Percentiles rank a stretch among this genome's conserved stretches.
Evolutionary conservation across 2,329 filamentous ascomycete genomes (phyloP).

Genomic region (Pseudogymnoascus sp.): DNA sequence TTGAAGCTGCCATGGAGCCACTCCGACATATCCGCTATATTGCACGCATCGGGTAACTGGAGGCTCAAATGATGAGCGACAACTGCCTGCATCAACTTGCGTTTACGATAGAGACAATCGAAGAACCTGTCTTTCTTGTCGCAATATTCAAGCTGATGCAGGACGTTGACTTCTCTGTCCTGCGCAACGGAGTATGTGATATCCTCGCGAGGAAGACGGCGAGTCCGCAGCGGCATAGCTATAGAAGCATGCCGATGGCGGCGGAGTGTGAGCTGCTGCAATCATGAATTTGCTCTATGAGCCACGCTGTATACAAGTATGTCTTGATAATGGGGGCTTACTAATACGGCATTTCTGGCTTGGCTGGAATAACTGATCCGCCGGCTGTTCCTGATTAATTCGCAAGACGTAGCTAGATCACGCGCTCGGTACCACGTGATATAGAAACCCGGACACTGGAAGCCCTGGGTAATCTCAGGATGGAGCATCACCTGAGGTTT

Average conservation of each 20-base stretch:
- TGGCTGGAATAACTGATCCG: too few species aligned
- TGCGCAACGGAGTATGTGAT: constrained; percentile 10
- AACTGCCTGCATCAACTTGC: constrained; percentile 22
- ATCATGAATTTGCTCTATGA: background rate
- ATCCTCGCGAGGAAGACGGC: constrained; percentile 12
- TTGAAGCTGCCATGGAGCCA: constrained; percentile 33
- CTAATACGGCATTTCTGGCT: background rate
- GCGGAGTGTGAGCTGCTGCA: background rate
- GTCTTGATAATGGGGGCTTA: background rate
- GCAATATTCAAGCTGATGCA: constrained; percentile 12
- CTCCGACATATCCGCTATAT: constrained; percentile 21
- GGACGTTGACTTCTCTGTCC: background rate
- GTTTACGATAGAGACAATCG: constrained; percentile 16
- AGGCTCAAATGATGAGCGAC: constrained; percentile 26
- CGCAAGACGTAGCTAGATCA: too few species aligned
- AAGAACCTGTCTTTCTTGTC: constrained; percentile 21
- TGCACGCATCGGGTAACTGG: constrained; percentile 15
- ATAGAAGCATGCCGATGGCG: background rate
- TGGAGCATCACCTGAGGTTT: too few species aligned
- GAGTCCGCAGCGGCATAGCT: background rate
- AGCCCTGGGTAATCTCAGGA: too few species aligned
- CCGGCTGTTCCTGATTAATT: too few species aligned
- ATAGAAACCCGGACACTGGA: too few species aligned
- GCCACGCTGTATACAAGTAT: background rate
- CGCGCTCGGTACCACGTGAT: too few species aligned